Conservation (phyloP, 192 early-diverging fungal species). For the Lobosporangium transversale region DNA sequence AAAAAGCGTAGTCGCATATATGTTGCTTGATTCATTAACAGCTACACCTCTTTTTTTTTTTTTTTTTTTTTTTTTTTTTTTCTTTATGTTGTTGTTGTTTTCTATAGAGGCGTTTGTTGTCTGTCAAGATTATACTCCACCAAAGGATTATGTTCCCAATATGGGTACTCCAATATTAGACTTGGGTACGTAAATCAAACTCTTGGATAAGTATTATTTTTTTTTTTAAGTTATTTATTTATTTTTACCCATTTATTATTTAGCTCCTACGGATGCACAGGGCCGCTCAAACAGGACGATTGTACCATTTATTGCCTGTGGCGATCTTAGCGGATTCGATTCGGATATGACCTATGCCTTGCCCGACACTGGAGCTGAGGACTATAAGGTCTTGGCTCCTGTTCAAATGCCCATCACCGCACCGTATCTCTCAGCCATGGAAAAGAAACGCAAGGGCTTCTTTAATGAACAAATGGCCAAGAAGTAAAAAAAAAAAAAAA, state of each 20-base stretch:
- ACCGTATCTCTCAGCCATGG: conserved; percentile 86
- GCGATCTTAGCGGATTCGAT: conserved; percentile 90
- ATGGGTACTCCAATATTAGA: conserved; percentile 93
- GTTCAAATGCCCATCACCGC: conserved; percentile 89
- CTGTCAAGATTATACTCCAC: conserved; percentile 90
- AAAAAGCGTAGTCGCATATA: neutral
- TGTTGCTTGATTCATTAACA: neutral
- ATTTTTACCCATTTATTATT: neutral
- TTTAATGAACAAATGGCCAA: conserved; percentile 67
- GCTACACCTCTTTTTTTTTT: neutral
- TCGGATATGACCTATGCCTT: conserved; percentile 87
- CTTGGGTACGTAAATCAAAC: conserved; percentile 54
- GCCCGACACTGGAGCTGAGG: conserved; percentile 54
- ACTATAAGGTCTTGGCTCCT: conserved; percentile 66
- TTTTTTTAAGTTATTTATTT: neutral
- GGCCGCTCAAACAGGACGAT: conserved; percentile 79
- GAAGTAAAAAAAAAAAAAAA: conserved; percentile 17
- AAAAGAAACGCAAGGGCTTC: conserved; percentile 78
- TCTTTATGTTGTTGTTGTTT: neutral
- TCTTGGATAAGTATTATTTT: neutral
- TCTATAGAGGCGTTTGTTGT: conserved; percentile 91
- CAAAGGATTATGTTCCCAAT: conserved; percentile 83
- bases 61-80: neutral
- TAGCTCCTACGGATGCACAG: conserved; percentile 67
- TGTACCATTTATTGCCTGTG: conserved; percentile 92